These are phyloP conservation scores for Oenanthe javanica DNA, from an alignment of 140 eudicot genomes.

Conservation along the genomic window DNA sequence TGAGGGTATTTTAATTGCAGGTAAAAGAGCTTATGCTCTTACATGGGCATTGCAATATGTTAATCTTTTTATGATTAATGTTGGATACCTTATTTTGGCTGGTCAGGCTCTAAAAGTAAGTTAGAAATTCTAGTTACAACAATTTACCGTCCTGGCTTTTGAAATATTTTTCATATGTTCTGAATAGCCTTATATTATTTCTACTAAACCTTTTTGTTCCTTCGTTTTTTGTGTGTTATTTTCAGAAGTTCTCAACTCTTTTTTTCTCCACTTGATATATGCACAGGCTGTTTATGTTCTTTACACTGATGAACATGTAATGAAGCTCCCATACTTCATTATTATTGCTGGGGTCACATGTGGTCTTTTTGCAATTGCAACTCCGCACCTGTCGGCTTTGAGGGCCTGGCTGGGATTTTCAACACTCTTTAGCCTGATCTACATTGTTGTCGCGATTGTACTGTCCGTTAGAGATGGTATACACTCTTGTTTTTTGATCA, in stretches of 20 bases:
- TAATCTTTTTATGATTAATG: slow-evolving; percentile 86
- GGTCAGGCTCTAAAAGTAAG: slow-evolving; percentile 88
- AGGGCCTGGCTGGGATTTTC: slow-evolving; percentile 81
- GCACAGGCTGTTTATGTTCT: slow-evolving; percentile 76
- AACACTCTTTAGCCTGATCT: slow-evolving; percentile 54
- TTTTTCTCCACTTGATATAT: slow-evolving; percentile 13
- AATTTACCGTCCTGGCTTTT: not conserved
- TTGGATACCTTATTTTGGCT: slow-evolving; percentile 71
- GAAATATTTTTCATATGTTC: not conserved
- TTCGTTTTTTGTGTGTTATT: not conserved
- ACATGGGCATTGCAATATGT: slow-evolving; percentile 84
- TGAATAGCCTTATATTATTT: not conserved
- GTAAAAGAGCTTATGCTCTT: slow-evolving; percentile 61
- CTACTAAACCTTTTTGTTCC: not conserved
- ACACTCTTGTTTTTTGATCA: slow-evolving; percentile 8
- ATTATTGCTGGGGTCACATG: slow-evolving; percentile 54
- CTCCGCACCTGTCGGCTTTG: slow-evolving; percentile 85
- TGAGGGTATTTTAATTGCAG: slow-evolving; percentile 30
- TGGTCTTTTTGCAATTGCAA: slow-evolving; percentile 18
- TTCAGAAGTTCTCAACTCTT: not conserved
- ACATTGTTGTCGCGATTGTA: slow-evolving; percentile 48
- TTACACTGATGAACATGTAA: slow-evolving; percentile 41
- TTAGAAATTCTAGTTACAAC: not conserved
- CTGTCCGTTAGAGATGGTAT: slow-evolving; percentile 78
- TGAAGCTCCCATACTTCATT: slow-evolving; percentile 83